A percentile compares a stretch with the other conserved stretches of the same genome.
Evolutionary conservation across 495 filamentous ascomycete genomes (phyloP).

Genomic region (Aspergillus sclerotioniger): DNA sequence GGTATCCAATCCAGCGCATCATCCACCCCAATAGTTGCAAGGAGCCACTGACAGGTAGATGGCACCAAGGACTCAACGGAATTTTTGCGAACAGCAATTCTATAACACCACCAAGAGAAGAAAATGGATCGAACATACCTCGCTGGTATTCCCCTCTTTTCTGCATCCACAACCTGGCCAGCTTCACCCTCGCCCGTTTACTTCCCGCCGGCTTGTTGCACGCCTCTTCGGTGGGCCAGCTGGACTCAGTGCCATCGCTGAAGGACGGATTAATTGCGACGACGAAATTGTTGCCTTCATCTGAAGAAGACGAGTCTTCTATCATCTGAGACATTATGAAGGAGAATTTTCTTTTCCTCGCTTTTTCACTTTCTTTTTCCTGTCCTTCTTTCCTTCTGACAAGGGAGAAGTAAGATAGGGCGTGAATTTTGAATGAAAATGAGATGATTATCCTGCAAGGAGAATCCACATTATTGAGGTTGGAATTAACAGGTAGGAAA

Average conservation of each 20-base stretch:
- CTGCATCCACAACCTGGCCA: constrained; percentile 41
- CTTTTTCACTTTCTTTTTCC: not conserved
- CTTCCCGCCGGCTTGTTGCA: constrained; percentile 21
- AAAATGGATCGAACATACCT: constrained; percentile 28
- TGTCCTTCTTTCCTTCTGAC: not conserved
- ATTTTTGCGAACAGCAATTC: not conserved
- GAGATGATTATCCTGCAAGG: constrained; percentile 2
- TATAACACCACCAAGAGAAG: constrained; percentile 6
- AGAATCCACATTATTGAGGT: not conserved
- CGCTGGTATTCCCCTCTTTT: constrained; percentile 28
- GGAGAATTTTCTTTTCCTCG: not conserved
- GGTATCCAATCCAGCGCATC: too few species aligned
- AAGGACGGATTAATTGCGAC: constrained; percentile 30
- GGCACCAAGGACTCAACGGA: not conserved
- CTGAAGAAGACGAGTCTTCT: constrained; percentile 8
- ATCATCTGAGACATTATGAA: constrained; percentile 11
- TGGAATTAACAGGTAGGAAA: not conserved
- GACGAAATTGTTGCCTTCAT: constrained; percentile 26
- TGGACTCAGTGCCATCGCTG: constrained; percentile 33
- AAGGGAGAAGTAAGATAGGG: not conserved
- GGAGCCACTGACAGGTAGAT: not conserved
- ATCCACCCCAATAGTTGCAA: too few species aligned
- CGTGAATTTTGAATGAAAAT: constrained; percentile 13
- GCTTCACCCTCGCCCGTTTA: constrained; percentile 27
- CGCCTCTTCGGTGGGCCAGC: constrained; percentile 32